Evolutionary conservation across 176 grass and related monocot species (phyloP).

Genomic region (Cenchrus purpureus): DNA sequence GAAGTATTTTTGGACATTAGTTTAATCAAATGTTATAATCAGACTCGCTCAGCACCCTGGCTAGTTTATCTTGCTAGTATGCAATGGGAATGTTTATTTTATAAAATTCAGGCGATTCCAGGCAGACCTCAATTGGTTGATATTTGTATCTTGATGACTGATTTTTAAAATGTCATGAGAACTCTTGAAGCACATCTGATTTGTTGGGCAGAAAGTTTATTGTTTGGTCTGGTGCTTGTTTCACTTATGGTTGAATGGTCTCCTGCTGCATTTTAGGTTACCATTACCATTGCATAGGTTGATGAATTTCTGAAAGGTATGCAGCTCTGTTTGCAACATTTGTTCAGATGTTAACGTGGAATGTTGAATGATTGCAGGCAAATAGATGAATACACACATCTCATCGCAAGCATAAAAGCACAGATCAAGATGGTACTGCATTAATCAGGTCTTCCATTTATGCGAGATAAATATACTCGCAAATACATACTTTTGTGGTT

Average conservation of each 20-base stretch:
- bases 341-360: neutral
- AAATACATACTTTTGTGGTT: neutral
- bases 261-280: neutral
- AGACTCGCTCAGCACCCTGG: neutral
- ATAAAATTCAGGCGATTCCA: neutral
- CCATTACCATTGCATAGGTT: neutral
- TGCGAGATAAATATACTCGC: no score
- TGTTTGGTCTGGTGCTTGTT: neutral
- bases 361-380: constrained; percentile 62
- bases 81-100: neutral
- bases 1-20: neutral
- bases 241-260: neutral
- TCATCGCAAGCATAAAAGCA: constrained; percentile 81
- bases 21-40: neutral
- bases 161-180: neutral
- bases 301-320: neutral
- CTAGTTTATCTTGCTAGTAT: constrained; percentile 1
- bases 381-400: constrained; percentile 90
- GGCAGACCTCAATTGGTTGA: neutral
- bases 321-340: neutral
- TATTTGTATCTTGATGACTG: neutral
- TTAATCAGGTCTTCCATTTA: neutral
- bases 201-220: neutral
- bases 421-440: constrained; percentile 82
- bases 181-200: neutral